These are phyloP conservation scores for Boletus semigastroideus DNA, from an alignment of 1,284 basidiomycete genomes.

Conservation along the genomic window DNA sequence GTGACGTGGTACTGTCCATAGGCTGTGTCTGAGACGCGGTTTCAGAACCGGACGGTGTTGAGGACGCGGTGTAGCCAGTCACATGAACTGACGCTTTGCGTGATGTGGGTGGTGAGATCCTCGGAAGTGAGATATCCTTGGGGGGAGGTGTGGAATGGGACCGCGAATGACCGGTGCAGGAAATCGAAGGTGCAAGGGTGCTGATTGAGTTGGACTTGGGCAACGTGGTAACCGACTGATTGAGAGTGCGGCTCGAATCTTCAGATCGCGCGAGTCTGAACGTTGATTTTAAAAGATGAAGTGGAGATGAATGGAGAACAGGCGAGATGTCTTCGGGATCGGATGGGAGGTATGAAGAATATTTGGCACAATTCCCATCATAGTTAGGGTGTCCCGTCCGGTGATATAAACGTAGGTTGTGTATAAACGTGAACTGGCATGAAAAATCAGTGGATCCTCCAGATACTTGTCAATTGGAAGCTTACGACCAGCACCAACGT, in stretches of 20 bases:
- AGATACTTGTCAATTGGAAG: neutral
- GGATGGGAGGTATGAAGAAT: slow-evolving; percentile 20
- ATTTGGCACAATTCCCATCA: slow-evolving; percentile 7
- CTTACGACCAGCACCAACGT: slow-evolving; percentile 54
- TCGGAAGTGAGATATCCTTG: slow-evolving; percentile 13
- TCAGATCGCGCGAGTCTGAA: slow-evolving; percentile 15
- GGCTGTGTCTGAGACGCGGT: slow-evolving; percentile 14
- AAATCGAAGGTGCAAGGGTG: slow-evolving; percentile 28
- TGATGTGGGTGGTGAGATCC: slow-evolving; percentile 25
- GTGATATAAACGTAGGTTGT: slow-evolving; percentile 22
- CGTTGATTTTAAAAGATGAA: slow-evolving; percentile 14
- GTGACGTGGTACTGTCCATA: slow-evolving; percentile 2
- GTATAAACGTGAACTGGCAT: slow-evolving; percentile 39
- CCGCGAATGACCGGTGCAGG: slow-evolving; percentile 26
- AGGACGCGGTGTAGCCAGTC: slow-evolving; percentile 5
- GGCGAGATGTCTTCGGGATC: slow-evolving; percentile 26
- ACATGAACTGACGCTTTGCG: slow-evolving; percentile 14
- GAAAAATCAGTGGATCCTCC: slow-evolving; percentile 6
- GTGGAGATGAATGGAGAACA: slow-evolving; percentile 17
- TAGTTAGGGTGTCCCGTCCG: slow-evolving; percentile 18
- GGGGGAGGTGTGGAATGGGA: slow-evolving; percentile 16
- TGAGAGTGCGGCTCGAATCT: slow-evolving; percentile 22
- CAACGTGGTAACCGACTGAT: slow-evolving; percentile 26
- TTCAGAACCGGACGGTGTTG: slow-evolving; percentile 11
- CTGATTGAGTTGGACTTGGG: slow-evolving; percentile 28